phyloP scores from a whole-genome alignment of 202 grass and related monocot species.

The Zizania palustris region DNA sequence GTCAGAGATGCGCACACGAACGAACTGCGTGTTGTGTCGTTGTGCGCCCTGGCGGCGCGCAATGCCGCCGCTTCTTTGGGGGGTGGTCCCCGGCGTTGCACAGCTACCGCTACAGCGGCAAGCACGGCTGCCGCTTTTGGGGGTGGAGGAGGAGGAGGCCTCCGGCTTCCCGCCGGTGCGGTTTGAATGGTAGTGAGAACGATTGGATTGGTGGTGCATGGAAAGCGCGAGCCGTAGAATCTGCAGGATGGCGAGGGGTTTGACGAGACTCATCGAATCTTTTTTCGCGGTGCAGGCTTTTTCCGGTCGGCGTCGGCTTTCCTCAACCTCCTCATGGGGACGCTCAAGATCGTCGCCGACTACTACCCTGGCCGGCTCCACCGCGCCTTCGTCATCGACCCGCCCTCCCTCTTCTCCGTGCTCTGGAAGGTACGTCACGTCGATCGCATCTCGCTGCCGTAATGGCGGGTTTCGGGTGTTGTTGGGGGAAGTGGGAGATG shows the following conservation, averaged over 20 bases:
- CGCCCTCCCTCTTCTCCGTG: conserved; percentile 87
- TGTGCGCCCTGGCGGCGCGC: too few relatives aligned
- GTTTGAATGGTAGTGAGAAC: conserved; percentile 46
- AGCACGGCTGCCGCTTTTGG: conserved; percentile 34
- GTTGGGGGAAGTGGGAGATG: neutral
- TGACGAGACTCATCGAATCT: conserved; percentile 46
- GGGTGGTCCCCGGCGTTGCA: conserved; percentile 39
- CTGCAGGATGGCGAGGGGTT: conserved; percentile 5
- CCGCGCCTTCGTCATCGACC: conserved; percentile 88
- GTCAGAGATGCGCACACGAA: conserved; percentile 12
- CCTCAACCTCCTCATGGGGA: conserved; percentile 84
- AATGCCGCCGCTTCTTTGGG: too few relatives aligned
- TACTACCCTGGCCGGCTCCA: conserved; percentile 94
- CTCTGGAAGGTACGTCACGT: conserved; percentile 80
- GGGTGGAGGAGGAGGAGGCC: neutral
- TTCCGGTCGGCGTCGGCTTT: conserved; percentile 90
- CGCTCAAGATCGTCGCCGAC: conserved; percentile 92
- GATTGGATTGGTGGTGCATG: conserved; percentile 24
- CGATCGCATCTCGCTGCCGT: neutral
- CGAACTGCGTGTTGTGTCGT: conserved; percentile 18
- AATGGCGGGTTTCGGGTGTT: neutral
- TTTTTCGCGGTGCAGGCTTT: conserved; percentile 66
- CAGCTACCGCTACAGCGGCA: conserved; percentile 28
- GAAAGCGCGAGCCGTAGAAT: conserved; percentile 41
- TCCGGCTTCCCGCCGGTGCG: conserved; percentile 41